phyloP scores from a whole-genome alignment of 164 flowering plant genomes.

The Sextonia rubra region DNA sequence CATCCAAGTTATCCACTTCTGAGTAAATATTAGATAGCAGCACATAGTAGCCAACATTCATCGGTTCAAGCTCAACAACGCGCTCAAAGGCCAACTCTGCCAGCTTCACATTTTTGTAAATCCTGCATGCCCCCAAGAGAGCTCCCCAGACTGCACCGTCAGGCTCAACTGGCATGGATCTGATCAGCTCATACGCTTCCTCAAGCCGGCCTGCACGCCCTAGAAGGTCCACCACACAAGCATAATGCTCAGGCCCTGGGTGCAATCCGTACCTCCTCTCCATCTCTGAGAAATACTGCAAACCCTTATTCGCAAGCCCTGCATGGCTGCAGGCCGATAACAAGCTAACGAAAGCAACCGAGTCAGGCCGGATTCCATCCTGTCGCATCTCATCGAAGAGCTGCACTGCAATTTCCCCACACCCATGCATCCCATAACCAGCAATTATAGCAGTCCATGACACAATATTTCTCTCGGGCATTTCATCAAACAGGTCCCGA shows the following conservation, averaged over 20 bases:
- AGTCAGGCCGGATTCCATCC: constrained; percentile 56
- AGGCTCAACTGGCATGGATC: constrained; percentile 52
- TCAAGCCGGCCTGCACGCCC: constrained; percentile 77
- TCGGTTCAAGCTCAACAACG: constrained; percentile 64
- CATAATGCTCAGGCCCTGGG: constrained; percentile 72
- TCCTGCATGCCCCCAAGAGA: constrained; percentile 78
- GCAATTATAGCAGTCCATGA: constrained; percentile 83
- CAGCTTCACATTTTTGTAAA: constrained; percentile 57
- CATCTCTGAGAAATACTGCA: constrained; percentile 54
- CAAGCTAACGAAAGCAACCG: constrained; percentile 57
- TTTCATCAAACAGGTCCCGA: constrained; percentile 46
- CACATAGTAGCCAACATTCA: constrained; percentile 76
- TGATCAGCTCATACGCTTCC: constrained; percentile 55
- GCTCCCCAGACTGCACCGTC: constrained; percentile 98
- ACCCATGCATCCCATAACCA: constrained; percentile 92
- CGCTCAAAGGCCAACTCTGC: constrained; percentile 70
- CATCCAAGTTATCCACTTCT: constrained; percentile 44
- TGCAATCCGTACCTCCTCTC: constrained; percentile 34
- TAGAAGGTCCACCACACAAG: constrained; percentile 82
- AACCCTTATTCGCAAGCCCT: constrained; percentile 65
- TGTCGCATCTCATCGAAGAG: constrained; percentile 67
- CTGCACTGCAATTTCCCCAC: constrained; percentile 52
- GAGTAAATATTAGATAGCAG: constrained; percentile 71
- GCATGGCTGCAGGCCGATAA: constrained; percentile 90
- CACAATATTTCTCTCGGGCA: constrained; percentile 52